Evolutionary conservation across 108 stramenopile species (phyloP).

Genomic region (Nitzschia sp.): DNA sequence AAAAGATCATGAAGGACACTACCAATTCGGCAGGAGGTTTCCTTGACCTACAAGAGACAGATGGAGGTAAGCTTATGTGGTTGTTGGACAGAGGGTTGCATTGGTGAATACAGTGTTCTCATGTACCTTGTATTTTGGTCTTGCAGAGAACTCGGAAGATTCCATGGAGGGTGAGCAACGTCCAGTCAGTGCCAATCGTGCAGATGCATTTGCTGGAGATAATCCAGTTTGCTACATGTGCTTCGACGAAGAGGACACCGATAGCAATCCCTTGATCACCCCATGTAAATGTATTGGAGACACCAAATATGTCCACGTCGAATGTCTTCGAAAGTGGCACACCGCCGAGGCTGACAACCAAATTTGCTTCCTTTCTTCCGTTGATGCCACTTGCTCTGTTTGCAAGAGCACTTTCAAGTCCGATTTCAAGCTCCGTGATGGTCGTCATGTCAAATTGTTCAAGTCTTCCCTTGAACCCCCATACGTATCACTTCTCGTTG

Average conservation of each 20-base stretch:
- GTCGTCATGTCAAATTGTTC: conserved; percentile 87
- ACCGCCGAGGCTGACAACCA: conserved; percentile 89
- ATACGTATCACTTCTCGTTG: conserved; percentile 92
- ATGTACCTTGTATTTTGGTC: background rate
- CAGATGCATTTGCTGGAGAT: conserved; percentile 42
- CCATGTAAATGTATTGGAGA: conserved; percentile 89
- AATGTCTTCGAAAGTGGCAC: conserved; percentile 90
- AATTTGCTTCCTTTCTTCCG: conserved; percentile 92
- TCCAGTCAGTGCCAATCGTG: conserved; percentile 10
- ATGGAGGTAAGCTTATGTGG: conserved; percentile 69
- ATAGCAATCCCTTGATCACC: conserved; percentile 79
- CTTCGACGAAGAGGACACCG: conserved; percentile 90
- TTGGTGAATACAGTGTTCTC: background rate
- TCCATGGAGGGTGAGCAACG: conserved; percentile 45
- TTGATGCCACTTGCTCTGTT: conserved; percentile 94
- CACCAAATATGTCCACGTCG: conserved; percentile 85
- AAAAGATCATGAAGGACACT: conserved; percentile 90
- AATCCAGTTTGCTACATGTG: conserved; percentile 95
- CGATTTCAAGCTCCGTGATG: conserved; percentile 90
- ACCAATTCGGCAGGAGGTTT: conserved; percentile 71
- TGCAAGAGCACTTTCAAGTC: conserved; percentile 96
- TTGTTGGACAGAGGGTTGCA: no score
- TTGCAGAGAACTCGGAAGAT: conserved; percentile 82
- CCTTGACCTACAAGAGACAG: conserved; percentile 80
- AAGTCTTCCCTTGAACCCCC: conserved; percentile 92